Percentiles rank a stretch among this genome's conserved stretches.
Evolutionary conservation across 805 yeast species (phyloP).

Genomic region (Maudiozyma barnettii): DNA sequence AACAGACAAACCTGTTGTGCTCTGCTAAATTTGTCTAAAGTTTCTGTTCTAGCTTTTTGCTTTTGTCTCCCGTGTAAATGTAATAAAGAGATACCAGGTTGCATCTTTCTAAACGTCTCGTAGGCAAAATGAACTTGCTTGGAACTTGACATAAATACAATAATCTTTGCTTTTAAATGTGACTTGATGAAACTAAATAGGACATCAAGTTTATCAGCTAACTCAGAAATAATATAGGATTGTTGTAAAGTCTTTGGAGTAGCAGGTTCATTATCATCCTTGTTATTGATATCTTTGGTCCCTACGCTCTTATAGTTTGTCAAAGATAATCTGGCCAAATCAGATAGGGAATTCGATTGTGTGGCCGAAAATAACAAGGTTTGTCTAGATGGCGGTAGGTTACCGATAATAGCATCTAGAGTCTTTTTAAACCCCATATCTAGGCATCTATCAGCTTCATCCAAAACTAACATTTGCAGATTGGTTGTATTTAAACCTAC

Average conservation of each 20-base stretch:
- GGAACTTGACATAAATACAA: slow-evolving; percentile 79
- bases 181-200: slow-evolving; percentile 80
- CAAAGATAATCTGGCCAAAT: slow-evolving; percentile 62
- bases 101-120: slow-evolving; percentile 76
- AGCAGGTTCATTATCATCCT: slow-evolving; percentile 48
- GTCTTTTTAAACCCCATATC: slow-evolving; percentile 90
- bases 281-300: slow-evolving; percentile 38
- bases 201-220: slow-evolving; percentile 76
- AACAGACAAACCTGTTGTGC: slow-evolving; percentile 74
- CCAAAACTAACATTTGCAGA: slow-evolving; percentile 69
- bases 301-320: slow-evolving; percentile 40
- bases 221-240: slow-evolving; percentile 58
- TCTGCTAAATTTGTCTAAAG: slow-evolving; percentile 65
- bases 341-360: slow-evolving; percentile 72
- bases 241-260: slow-evolving; percentile 86
- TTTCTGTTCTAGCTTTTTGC: slow-evolving; percentile 80
- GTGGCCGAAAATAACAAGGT: slow-evolving; percentile 84
- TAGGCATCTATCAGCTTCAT: slow-evolving; percentile 86
- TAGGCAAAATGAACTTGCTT: slow-evolving; percentile 87
- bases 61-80: slow-evolving; percentile 85
- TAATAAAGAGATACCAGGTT: slow-evolving; percentile 84
- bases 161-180: slow-evolving; percentile 68
- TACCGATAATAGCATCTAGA: slow-evolving; percentile 67
- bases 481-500: slow-evolving; percentile 67
- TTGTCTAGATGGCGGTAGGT: slow-evolving; percentile 73